These are phyloP conservation scores for Pseudocercospora cruenta DNA, from an alignment of 2,329 filamentous ascomycete species.

Conservation along the genomic window DNA sequence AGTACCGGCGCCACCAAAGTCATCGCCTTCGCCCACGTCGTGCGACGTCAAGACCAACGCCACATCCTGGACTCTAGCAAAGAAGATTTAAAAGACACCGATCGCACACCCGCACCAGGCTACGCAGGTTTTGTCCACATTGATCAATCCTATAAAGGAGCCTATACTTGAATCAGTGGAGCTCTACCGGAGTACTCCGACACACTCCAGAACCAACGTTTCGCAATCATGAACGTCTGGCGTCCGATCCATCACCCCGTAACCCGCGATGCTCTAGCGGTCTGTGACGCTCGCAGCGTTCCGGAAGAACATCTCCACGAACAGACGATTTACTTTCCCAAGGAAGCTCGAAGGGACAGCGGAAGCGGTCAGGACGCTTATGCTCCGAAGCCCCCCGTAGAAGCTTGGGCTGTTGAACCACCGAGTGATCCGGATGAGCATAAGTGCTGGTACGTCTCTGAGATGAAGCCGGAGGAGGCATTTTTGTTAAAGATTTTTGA, in stretches of 20 bases:
- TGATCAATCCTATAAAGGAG: slow-evolving; percentile 8
- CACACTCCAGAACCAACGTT: neutral
- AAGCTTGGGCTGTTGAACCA: neutral
- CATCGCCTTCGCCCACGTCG: slow-evolving; percentile 3
- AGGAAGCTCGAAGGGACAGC: neutral
- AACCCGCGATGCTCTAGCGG: slow-evolving; percentile 23
- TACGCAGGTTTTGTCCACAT: slow-evolving; percentile 3
- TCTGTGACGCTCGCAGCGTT: slow-evolving; percentile 24
- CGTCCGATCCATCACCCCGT: slow-evolving; percentile 21
- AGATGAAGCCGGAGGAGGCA: slow-evolving; percentile 63
- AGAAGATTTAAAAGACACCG: neutral
- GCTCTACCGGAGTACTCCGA: neutral
- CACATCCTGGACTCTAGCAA: neutral
- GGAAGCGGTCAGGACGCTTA: neutral
- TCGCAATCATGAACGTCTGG: slow-evolving; percentile 52
- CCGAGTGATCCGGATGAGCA: neutral
- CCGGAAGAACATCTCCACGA: slow-evolving; percentile 49
- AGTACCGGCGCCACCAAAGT: slow-evolving; percentile 6
- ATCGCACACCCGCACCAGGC: neutral
- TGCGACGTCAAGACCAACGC: neutral
- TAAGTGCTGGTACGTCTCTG: slow-evolving; percentile 63
- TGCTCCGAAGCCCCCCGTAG: neutral
- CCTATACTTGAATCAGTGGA: neutral
- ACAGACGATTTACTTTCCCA: neutral
- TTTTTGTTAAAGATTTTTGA: slow-evolving; percentile 67